Evolutionary conservation across 306 rosid genomes (phyloP).

Genomic region (Glycine latifolia): DNA sequence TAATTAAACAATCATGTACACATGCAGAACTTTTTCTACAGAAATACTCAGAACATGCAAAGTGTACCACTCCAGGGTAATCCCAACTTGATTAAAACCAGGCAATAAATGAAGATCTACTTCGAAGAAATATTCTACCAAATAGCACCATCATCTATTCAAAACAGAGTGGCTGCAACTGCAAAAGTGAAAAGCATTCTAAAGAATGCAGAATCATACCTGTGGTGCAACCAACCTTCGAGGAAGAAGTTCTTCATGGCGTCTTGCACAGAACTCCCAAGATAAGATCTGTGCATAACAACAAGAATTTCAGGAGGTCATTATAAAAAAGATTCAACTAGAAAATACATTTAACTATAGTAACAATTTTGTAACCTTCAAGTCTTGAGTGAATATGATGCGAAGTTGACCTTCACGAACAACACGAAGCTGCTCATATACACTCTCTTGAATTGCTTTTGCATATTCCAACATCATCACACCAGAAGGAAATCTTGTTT

Average conservation of each 20-base stretch:
- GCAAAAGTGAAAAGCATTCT: slow-evolving; percentile 6
- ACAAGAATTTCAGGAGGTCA: slow-evolving; percentile 17
- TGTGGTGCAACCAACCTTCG: slow-evolving; percentile 90
- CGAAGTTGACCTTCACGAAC: slow-evolving; percentile 97
- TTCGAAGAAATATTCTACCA: background rate
- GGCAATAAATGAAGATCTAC: slow-evolving; percentile 6
- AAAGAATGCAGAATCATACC: slow-evolving; percentile 57
- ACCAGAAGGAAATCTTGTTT: slow-evolving; percentile 75
- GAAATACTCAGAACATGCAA: background rate
- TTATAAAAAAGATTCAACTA: slow-evolving; percentile 9
- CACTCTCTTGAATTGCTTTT: slow-evolving; percentile 93
- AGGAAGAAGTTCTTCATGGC: slow-evolving; percentile 94
- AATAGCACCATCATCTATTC: background rate
- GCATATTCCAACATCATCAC: slow-evolving; percentile 82
- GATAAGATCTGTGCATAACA: slow-evolving; percentile 71
- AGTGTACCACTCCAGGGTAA: background rate
- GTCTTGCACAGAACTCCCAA: slow-evolving; percentile 94
- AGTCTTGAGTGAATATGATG: slow-evolving; percentile 74
- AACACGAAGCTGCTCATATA: slow-evolving; percentile 95
- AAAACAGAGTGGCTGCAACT: background rate
- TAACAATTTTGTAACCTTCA: slow-evolving; percentile 61
- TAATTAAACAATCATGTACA: background rate
- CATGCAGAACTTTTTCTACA: background rate
- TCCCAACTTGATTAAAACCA: background rate
- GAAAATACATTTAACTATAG: background rate